Evolutionary conservation across 2,329 filamentous ascomycete genomes (phyloP).

Genomic region (Nannizziopsis barbatae): DNA sequence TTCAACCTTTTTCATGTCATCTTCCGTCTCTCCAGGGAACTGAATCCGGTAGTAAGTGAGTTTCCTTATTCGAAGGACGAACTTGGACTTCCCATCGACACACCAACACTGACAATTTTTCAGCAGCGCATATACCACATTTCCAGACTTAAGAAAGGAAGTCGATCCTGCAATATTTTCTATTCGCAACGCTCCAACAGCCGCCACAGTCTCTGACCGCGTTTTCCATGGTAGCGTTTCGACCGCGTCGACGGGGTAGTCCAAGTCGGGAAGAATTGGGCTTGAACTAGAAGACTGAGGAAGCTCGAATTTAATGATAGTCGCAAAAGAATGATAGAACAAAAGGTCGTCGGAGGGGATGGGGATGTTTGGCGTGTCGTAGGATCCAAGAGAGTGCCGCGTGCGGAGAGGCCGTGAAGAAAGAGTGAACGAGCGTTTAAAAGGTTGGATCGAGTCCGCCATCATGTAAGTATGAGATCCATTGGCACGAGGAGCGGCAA

Average conservation of each 20-base stretch:
- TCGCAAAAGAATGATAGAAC: slow-evolving; percentile 61
- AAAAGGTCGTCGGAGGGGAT: slow-evolving; percentile 39
- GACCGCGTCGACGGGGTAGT: slow-evolving; percentile 42
- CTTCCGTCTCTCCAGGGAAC: slow-evolving; percentile 53
- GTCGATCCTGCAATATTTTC: slow-evolving; percentile 79
- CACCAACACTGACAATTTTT: slow-evolving; percentile 91
- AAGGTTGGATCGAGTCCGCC: slow-evolving; percentile 9
- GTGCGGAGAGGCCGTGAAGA: slow-evolving; percentile 25
- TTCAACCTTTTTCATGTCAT: slow-evolving; percentile 53
- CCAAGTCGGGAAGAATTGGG: slow-evolving; percentile 32
- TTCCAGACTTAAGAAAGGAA: slow-evolving; percentile 76
- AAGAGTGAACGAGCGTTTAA: slow-evolving; percentile 22
- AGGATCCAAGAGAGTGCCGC: slow-evolving; percentile 18
- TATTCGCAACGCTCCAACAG: slow-evolving; percentile 68
- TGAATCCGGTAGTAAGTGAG: slow-evolving; percentile 88
- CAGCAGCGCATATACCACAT: slow-evolving; percentile 72
- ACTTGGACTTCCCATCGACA: slow-evolving; percentile 71
- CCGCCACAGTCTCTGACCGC: slow-evolving; percentile 68
- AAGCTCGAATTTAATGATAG: slow-evolving; percentile 55
- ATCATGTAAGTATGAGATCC: slow-evolving; percentile 2
- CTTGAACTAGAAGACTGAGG: slow-evolving; percentile 30
- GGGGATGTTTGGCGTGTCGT: slow-evolving; percentile 17
- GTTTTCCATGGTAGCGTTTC: slow-evolving; percentile 63
- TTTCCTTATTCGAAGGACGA: slow-evolving; percentile 73
- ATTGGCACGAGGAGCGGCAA: background rate